Conservation (phyloP, 2,329 filamentous ascomycete genomes). For the Ramularia endophylla region DNA sequence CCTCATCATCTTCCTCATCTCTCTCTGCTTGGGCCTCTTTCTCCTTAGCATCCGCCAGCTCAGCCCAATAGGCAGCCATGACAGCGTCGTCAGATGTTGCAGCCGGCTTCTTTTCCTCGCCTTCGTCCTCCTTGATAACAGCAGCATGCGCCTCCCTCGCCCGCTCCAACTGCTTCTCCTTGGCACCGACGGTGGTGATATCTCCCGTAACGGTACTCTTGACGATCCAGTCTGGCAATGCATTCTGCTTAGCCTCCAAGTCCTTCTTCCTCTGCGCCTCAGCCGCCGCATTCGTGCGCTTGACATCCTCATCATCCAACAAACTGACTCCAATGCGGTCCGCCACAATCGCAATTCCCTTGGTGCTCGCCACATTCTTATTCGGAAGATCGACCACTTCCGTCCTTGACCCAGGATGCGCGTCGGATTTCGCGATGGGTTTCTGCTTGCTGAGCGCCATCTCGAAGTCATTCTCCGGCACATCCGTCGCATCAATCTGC, state of each 20-base stretch:
- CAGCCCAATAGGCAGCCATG: conserved; percentile 63
- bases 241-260: conserved; percentile 31
- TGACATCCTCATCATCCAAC: conserved; percentile 31
- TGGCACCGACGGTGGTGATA: conserved; percentile 41
- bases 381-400: conserved; percentile 31
- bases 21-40: conserved; percentile 35
- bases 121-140: conserved; percentile 42
- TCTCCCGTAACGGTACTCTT: conserved; percentile 33
- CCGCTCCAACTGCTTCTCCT: conserved; percentile 35
- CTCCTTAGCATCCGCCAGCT: conserved; percentile 56
- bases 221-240: conserved; percentile 32
- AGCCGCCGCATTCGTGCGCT: conserved; percentile 27
- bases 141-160: conserved; percentile 33
- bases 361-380: conserved; percentile 27
- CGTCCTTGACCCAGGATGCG: conserved; percentile 52
- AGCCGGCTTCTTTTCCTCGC: conserved; percentile 31
- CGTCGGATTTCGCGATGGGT: conserved; percentile 60
- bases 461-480: conserved; percentile 69
- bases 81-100: conserved; percentile 46
- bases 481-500: conserved; percentile 66
- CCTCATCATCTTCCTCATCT: conserved; percentile 47
- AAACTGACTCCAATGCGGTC: conserved; percentile 32
- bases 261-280: conserved; percentile 26
- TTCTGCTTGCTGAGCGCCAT: conserved; percentile 58
- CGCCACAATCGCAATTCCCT: conserved; percentile 30